Evolutionary conservation across 1,284 basidiomycete genomes (phyloP).

Genomic region (Puccinia brachypodii): DNA sequence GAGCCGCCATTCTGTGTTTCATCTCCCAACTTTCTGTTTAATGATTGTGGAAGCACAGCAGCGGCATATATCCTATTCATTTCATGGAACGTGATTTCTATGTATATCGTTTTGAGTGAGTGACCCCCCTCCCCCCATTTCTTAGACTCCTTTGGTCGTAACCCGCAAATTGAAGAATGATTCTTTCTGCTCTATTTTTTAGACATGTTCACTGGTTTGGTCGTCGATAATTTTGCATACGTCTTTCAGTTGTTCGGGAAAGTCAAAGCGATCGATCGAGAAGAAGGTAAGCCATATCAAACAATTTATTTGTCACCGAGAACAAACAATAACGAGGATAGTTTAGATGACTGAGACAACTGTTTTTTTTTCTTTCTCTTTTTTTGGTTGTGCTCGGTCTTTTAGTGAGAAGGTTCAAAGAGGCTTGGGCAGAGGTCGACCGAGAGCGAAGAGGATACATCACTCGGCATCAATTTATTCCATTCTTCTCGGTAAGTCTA

Average conservation of each 20-base stretch:
- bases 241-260: slow-evolving; percentile 81
- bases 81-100: slow-evolving; percentile 92
- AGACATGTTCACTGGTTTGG: slow-evolving; percentile 66
- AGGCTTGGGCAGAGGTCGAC: slow-evolving; percentile 84
- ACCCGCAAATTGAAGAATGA: no score
- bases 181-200: neutral
- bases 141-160: neutral
- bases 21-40: slow-evolving; percentile 65
- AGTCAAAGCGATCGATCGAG: slow-evolving; percentile 73
- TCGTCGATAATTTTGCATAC: slow-evolving; percentile 95
- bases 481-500: slow-evolving; percentile 69
- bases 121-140: no score
- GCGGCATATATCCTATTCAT: slow-evolving; percentile 91
- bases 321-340: no score
- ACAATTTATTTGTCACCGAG: no score
- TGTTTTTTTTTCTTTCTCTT: no score
- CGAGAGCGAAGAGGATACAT: slow-evolving; percentile 76
- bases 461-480: slow-evolving; percentile 69
- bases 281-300: slow-evolving; percentile 65
- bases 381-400: neutral
- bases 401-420: slow-evolving; percentile 70
- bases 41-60: slow-evolving; percentile 82
- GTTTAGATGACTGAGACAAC: no score
- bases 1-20: slow-evolving; percentile 78
- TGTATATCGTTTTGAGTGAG: slow-evolving; percentile 59